phyloP scores from a whole-genome alignment of 2,329 filamentous ascomycete species.

The Hymenoscyphus repandus region DNA sequence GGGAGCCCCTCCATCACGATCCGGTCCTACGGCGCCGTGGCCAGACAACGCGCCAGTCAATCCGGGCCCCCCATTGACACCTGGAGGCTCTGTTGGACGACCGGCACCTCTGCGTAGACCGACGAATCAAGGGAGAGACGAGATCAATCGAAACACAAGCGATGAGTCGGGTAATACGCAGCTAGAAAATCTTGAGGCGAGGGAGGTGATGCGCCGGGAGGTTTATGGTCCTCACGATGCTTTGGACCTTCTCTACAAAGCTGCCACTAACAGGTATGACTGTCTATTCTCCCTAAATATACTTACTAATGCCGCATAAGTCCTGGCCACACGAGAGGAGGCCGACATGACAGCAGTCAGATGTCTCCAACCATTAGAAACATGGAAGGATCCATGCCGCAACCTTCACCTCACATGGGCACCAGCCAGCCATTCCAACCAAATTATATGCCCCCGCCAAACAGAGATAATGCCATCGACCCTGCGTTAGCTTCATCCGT shows the following conservation, averaged over 20 bases:
- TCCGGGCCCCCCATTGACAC: slow-evolving; percentile 48
- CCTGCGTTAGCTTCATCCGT: slow-evolving; percentile 22
- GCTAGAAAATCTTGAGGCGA: slow-evolving; percentile 60
- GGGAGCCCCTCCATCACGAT: slow-evolving; percentile 29
- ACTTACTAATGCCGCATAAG: slow-evolving; percentile 39
- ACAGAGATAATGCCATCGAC: slow-evolving; percentile 26
- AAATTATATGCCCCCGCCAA: slow-evolving; percentile 18
- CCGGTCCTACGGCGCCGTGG: slow-evolving; percentile 32
- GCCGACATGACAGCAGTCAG: slow-evolving; percentile 19
- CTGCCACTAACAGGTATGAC: slow-evolving; percentile 56
- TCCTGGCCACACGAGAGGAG: slow-evolving; percentile 29
- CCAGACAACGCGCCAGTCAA: slow-evolving; percentile 23
- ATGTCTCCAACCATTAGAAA: slow-evolving; percentile 23
- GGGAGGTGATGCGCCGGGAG: slow-evolving; percentile 60
- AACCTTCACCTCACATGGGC: slow-evolving; percentile 16
- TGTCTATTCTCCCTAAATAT: slow-evolving; percentile 40
- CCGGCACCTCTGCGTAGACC: slow-evolving; percentile 63
- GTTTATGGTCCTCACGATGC: slow-evolving; percentile 92
- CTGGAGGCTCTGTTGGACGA: slow-evolving; percentile 61
- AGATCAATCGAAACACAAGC: slow-evolving; percentile 31
- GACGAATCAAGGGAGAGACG: slow-evolving; percentile 33
- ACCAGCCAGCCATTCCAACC: slow-evolving; percentile 18
- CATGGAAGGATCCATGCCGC: slow-evolving; percentile 13
- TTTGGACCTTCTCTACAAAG: slow-evolving; percentile 84
- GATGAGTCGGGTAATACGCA: slow-evolving; percentile 50